phyloP scores from a whole-genome alignment of 192 early-diverging fungal species.

The Umbelopsis isabellina region DNA sequence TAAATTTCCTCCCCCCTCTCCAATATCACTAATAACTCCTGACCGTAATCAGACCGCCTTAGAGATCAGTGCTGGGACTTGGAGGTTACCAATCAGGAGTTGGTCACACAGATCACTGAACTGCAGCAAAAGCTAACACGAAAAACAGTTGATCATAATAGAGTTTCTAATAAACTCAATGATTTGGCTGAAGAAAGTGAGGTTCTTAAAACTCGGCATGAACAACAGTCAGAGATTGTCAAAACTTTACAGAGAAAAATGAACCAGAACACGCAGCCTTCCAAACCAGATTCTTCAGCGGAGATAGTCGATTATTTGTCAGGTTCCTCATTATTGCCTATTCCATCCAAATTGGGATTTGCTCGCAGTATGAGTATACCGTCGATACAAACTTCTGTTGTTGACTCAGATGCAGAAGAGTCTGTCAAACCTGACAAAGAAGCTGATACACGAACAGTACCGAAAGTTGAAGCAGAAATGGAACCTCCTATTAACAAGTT shows the following conservation, averaged over 20 bases:
- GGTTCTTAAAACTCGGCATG: constrained; percentile 20
- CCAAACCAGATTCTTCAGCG: background rate
- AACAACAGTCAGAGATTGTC: constrained; percentile 21
- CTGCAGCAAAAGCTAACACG: constrained; percentile 30
- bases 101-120: constrained; percentile 23
- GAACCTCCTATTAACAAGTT: too few relatives aligned
- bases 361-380: background rate
- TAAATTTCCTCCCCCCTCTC: background rate
- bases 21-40: constrained; percentile 10
- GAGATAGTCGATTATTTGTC: background rate
- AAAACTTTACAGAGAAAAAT: constrained; percentile 5
- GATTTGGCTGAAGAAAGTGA: constrained; percentile 28
- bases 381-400: background rate
- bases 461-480: background rate
- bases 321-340: background rate
- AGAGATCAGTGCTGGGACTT: constrained; percentile 36
- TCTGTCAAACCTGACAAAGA: background rate
- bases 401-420: background rate
- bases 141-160: constrained; percentile 26
- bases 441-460: background rate
- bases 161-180: constrained; percentile 24
- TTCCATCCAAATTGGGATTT: constrained; percentile 1
- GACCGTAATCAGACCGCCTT: constrained; percentile 24
- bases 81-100: constrained; percentile 28
- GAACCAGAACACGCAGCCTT: background rate